Base-by-base conservation (phyloP, 768 basidiomycete genomes). In the Vararia minispora region DNA sequence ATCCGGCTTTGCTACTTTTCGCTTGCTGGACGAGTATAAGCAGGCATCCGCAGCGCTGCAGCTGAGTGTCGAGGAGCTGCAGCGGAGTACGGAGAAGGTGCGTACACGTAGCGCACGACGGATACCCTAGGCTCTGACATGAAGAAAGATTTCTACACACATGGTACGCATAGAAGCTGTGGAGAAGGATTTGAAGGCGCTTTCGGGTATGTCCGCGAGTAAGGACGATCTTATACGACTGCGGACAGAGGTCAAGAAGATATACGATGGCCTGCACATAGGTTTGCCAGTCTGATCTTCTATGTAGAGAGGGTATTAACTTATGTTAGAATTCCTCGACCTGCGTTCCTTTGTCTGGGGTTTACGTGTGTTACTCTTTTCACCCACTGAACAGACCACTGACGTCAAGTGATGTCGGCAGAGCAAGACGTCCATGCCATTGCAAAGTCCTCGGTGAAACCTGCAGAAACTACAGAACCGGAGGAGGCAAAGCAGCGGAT, bases 21-120 rank as follows among this genome's bases (percentile, higher is more conserved):
- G 86, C 55, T 67, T 95, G 14, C 61, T 92, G 33, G 88, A 94
- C 46, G 91, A 94, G 62, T 90, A 91, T 59, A 86, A 88, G 58
- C 64, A 71, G 29, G 89, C 90, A 22, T 89, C 88, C 3, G 79
- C 82, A n/a, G 73, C 85, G 21, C 61, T 95, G 35, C 83, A 91
- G 58, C 74, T 79, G 16, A 90, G 87, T 54, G 84, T 94, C 12
- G 80, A 87, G 48, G 86, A 91, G 49, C 62, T 95, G 40, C 81
- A 88, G 58, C 61, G 71, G 20, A 89, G 79, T 52, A 91, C 89
- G 0, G 76, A 79, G 50, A 82, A 88, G 72, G 89, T 79, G 41
- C 11, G 53, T 46, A 29, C 13, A 28, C 33, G 0, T n/a, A n/a
- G n/a, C n/a, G n/a, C n/a, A n/a, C n/a, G n/a, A n/a, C n/a, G n/a